Base-by-base conservation (phyloP, 2,329 filamentous ascomycete species). In the Phyllosticta citriasiana region DNA sequence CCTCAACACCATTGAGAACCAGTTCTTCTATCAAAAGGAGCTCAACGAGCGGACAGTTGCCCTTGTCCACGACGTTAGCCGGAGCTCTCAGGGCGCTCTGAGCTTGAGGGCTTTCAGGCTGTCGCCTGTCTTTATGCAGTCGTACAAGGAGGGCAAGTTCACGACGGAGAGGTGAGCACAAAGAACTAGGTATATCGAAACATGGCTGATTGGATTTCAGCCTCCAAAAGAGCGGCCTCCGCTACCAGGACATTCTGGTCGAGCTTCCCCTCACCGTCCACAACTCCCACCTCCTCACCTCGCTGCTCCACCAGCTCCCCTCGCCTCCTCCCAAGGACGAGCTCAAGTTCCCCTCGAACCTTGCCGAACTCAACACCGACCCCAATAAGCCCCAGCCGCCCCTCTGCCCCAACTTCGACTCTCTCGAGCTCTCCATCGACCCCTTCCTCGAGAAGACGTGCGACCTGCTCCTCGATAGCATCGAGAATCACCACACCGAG, bases 361-460 rank as follows among this genome's bases (percentile, higher is more conserved):
- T 96, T 67, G 82, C 87, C 65, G 89, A 92, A 62, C 84, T 97
- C 68, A 84, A 85, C 71, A 81, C 84, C 68, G 84, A 88, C 70
- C 77, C 80, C 16, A 76, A 79, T 67, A 76, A 79, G 73, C 85
- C 79, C 64, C 79, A 76, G 62, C 78, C 74, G 70, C 88, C 90
- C 53, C 84, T 97, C 57, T 87, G 89, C 72, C 93, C 93, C 59
- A 96, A 95, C 72, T 87, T 91, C 74, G 92, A 97, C 71, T 86
- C 85, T 66, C 86, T 99, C 62, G 91, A 96, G 69, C 86, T 99
- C 65, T 90, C 88, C 66, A 95, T 97, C 76, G 94, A 99, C 74
- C 94, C 94, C 33, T 96, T 95, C 82, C 86, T 99, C 55, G 93
- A 97, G 83, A 96, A 97, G 84, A 96, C 93, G 58, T 96, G 91